phyloP scores from a whole-genome alignment of 2,329 filamentous ascomycete species.

The Phoma sp. region DNA sequence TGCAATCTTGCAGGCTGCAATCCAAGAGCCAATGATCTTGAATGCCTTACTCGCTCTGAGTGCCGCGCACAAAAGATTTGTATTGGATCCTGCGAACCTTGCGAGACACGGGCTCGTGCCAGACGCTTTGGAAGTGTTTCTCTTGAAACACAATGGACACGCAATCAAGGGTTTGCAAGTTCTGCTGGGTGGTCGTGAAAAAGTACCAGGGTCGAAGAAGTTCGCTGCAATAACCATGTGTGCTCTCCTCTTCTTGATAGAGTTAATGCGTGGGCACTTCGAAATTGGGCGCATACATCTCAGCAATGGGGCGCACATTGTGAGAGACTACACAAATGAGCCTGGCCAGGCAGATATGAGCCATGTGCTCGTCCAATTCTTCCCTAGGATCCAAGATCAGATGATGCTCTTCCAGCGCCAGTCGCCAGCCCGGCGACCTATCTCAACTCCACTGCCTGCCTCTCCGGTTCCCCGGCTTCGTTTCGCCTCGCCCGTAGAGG shows the following conservation, averaged over 20 bases:
- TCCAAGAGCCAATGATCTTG: conserved; percentile 10
- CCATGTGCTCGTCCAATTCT: conserved; percentile 1
- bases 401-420: background rate
- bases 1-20: conserved; percentile 8
- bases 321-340: background rate
- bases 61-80: conserved; percentile 11
- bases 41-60: conserved; percentile 12
- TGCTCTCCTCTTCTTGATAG: conserved; percentile 2
- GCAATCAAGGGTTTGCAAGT: conserved; percentile 6
- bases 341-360: background rate
- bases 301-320: background rate
- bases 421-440: background rate
- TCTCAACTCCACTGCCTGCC: background rate
- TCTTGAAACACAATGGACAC: conserved; percentile 9
- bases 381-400: conserved; percentile 4
- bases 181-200: background rate
- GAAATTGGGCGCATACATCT: conserved; percentile 7
- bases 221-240: conserved; percentile 6
- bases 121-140: conserved; percentile 5
- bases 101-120: conserved; percentile 1
- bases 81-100: conserved; percentile 4
- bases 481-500: conserved; percentile 9
- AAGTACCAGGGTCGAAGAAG: background rate
- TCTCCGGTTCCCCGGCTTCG: background rate
- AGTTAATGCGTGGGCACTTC: conserved; percentile 8